Conservation (phyloP, 495 filamentous ascomycete genomes). For the Trichoderma erinaceum region DNA sequence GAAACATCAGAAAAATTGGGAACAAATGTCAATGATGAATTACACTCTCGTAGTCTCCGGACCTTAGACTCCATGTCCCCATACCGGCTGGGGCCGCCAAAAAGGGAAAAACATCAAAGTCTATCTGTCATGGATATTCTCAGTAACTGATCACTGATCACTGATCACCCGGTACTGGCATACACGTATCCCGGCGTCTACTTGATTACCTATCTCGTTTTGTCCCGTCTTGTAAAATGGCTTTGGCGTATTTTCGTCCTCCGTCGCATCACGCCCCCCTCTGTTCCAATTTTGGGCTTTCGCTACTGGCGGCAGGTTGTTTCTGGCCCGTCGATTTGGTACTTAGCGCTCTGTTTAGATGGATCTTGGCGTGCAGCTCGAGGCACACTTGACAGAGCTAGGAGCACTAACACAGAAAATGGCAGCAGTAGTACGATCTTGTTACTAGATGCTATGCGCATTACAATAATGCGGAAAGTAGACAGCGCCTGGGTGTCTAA, state of each 20-base stretch:
- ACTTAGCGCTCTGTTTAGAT: slow-evolving; percentile 4
- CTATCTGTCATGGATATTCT: not conserved
- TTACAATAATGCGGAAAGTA: no score
- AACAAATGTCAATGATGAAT: no score
- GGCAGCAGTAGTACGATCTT: not conserved
- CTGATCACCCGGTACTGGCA: not conserved
- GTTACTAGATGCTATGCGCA: no score
- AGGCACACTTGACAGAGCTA: slow-evolving; percentile 1
- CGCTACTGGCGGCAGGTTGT: not conserved
- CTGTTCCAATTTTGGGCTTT: not conserved
- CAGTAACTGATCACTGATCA: not conserved
- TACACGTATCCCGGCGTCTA: not conserved
- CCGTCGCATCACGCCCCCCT: not conserved
- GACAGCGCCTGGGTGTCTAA: no score
- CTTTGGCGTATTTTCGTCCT: no score
- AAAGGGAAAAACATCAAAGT: not conserved
- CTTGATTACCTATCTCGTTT: not conserved
- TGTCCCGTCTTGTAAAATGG: not conserved
- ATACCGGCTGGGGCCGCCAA: no score
- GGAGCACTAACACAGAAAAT: not conserved
- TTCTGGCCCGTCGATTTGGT: not conserved
- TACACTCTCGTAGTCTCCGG: no score
- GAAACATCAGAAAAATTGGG: not conserved
- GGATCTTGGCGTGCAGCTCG: not conserved
- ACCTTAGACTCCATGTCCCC: no score